phyloP scores from a whole-genome alignment of 805 yeast genomes.

The Candida andamanensis region DNA sequence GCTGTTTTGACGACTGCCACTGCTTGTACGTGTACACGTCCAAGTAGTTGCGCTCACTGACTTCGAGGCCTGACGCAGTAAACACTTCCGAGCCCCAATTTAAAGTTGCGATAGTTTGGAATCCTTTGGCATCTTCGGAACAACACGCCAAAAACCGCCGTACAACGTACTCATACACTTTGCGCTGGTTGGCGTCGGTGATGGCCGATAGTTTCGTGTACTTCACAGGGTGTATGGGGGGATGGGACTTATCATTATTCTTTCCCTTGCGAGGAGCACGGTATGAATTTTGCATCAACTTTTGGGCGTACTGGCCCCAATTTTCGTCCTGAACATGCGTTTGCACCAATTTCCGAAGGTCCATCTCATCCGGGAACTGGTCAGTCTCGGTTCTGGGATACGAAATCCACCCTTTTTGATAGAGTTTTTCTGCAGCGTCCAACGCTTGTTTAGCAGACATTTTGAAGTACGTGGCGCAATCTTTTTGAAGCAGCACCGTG shows the following conservation, averaged over 20 bases:
- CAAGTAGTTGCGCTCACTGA: constrained; percentile 67
- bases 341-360: constrained; percentile 55
- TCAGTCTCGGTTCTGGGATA: constrained; percentile 99
- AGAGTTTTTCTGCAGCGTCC: constrained; percentile 74
- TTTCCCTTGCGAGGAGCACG: constrained; percentile 73
- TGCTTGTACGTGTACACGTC: constrained; percentile 74
- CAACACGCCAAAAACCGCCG: constrained; percentile 89
- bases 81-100: constrained; percentile 80
- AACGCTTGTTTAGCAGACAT: constrained; percentile 77
- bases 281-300: constrained; percentile 39
- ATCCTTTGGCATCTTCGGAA: constrained; percentile 85
- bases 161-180: constrained; percentile 81
- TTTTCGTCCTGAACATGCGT: constrained; percentile 49
- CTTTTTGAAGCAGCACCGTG: constrained; percentile 88
- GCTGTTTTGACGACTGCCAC: constrained; percentile 64
- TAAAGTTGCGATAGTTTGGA: constrained; percentile 53
- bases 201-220: constrained; percentile 30
- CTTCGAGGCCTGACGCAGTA: constrained; percentile 67
- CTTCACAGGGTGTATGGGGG: constrained; percentile 90
- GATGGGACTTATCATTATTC: constrained; percentile 94
- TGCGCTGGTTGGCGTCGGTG: constrained; percentile 44
- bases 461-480: constrained; percentile 69
- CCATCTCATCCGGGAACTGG: constrained; percentile 71
- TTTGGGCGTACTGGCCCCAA: constrained; percentile 73
- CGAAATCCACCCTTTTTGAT: constrained; percentile 80